Evolutionary conservation across 805 yeast genomes (phyloP).

Genomic region (Jamesozyma piceae): DNA sequence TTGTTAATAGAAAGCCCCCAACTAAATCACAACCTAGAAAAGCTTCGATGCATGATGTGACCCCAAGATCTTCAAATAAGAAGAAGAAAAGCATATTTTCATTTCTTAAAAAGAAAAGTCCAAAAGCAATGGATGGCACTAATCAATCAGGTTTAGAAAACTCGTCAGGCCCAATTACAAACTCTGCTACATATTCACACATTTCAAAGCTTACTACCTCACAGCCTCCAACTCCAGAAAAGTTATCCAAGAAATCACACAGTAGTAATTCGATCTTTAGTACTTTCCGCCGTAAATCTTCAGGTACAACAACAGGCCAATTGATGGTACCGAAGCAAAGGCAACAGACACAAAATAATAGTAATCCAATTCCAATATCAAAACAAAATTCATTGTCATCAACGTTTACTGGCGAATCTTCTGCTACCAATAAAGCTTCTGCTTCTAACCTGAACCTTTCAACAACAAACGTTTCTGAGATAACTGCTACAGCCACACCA

Average conservation of each 20-base stretch:
- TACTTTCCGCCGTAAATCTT: conserved; percentile 10
- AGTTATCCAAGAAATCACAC: conserved; percentile 20
- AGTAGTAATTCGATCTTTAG: conserved; percentile 26
- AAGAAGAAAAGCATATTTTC: conserved; percentile 24
- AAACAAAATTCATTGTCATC: not conserved
- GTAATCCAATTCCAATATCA: not conserved
- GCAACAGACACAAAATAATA: not conserved
- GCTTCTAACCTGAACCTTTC: not conserved
- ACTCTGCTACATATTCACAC: conserved; percentile 3
- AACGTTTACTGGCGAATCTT: not conserved
- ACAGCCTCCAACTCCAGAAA: conserved; percentile 12
- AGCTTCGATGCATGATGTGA: not conserved
- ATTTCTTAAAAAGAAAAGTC: conserved; percentile 21
- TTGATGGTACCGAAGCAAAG: not conserved
- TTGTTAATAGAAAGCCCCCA: not conserved
- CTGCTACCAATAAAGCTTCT: not conserved
- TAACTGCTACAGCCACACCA: not conserved
- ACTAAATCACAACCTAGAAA: not conserved
- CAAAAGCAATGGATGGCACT: conserved; percentile 3
- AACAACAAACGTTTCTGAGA: not conserved
- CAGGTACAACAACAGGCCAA: not conserved
- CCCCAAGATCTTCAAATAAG: conserved; percentile 5
- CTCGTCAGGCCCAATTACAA: conserved; percentile 4
- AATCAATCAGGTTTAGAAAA: not conserved
- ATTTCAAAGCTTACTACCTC: not conserved